A percentile compares a stretch with the other conserved stretches of the same genome.
Conservation (phyloP, 2,329 filamentous ascomycete genomes). For the Epichloe baconii region DNA sequence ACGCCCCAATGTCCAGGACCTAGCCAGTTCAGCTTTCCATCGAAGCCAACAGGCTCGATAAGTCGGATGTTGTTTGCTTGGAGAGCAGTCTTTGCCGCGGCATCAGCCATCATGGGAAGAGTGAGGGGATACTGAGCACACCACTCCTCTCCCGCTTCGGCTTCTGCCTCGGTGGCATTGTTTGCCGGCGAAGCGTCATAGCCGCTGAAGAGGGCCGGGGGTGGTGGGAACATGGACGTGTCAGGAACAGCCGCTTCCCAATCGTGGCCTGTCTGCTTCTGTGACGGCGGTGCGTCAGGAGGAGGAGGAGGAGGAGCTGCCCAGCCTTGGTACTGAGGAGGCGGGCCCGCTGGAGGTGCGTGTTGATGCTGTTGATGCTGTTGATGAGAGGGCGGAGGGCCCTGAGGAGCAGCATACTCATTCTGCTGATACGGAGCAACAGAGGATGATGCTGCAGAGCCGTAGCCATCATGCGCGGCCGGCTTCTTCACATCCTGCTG, state of each 20-base stretch:
- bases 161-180: conserved; percentile 54
- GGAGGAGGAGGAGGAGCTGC: conserved; percentile 28
- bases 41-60: conserved; percentile 35
- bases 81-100: conserved; percentile 33
- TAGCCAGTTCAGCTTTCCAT: conserved; percentile 31
- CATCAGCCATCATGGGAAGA: conserved; percentile 35
- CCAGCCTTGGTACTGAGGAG: conserved; percentile 13
- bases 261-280: conserved; percentile 38
- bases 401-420: conserved; percentile 13
- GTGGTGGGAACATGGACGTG: conserved; percentile 58
- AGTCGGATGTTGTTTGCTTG: conserved; percentile 39
- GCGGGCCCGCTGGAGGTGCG: conserved; percentile 18
- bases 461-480: neutral
- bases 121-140: conserved; percentile 49
- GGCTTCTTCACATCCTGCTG: conserved; percentile 13
- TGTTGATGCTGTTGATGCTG: conserved; percentile 8
- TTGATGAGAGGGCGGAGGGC: conserved; percentile 18
- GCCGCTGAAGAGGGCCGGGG: conserved; percentile 51
- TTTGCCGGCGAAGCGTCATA: conserved; percentile 53
- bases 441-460: conserved; percentile 4
- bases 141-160: conserved; percentile 53
- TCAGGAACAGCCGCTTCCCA: conserved; percentile 62
- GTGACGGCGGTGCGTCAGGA: conserved; percentile 19
- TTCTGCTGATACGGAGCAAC: conserved; percentile 11
- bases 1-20: conserved; percentile 40